Evolutionary conservation across 495 filamentous ascomycete genomes (phyloP).

Genomic region (Penicillium cataractarum): DNA sequence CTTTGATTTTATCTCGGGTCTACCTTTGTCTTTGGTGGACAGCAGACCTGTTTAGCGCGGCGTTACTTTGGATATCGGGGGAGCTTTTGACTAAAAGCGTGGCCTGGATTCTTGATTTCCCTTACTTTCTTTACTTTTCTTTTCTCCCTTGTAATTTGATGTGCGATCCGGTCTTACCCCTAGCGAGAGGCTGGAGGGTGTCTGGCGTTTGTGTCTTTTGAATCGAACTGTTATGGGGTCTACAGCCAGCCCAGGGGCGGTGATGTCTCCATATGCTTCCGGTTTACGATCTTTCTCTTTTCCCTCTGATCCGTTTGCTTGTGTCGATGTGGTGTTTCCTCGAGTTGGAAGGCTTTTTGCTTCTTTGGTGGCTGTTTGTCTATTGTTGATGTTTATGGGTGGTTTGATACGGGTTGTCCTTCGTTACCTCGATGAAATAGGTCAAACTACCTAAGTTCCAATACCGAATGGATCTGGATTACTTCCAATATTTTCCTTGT

Average conservation of each 20-base stretch:
- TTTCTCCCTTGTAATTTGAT: slow-evolving; percentile 1
- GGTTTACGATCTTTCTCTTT: background rate
- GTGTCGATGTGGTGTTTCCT: background rate
- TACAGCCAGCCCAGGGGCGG: background rate
- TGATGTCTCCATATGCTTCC: background rate
- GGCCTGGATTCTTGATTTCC: background rate
- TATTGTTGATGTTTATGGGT: slow-evolving; percentile 13
- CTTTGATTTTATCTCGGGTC: background rate
- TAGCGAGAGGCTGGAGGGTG: slow-evolving; percentile 23
- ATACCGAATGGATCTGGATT: background rate
- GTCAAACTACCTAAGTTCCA: background rate
- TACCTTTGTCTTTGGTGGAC: background rate
- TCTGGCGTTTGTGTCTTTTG: slow-evolving; percentile 20
- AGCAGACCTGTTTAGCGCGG: slow-evolving; percentile 10
- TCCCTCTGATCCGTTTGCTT: background rate
- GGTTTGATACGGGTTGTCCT: slow-evolving; percentile 4
- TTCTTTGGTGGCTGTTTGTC: background rate
- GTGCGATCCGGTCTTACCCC: slow-evolving; percentile 19
- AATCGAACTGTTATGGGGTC: background rate
- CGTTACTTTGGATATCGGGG: slow-evolving; percentile 8
- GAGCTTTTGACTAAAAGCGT: background rate
- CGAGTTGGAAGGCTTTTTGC: background rate
- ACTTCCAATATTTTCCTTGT: background rate
- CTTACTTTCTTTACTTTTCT: background rate
- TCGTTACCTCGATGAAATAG: background rate